Evolutionary conservation across 495 filamentous ascomycete species (phyloP).

Genomic region (Aspergillus saccharolyticus): DNA sequence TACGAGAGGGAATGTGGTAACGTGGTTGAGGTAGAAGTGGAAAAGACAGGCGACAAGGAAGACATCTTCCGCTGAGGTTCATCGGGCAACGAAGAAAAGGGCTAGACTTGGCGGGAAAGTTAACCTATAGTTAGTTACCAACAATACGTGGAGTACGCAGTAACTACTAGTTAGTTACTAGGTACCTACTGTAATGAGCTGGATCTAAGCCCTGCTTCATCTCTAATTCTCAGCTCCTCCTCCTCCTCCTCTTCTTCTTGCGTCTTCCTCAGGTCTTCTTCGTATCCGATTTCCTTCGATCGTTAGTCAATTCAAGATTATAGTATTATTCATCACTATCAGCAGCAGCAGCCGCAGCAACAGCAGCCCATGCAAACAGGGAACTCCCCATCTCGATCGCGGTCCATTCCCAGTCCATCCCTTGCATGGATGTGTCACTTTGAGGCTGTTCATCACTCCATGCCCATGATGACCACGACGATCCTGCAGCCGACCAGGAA

Average conservation of each 20-base stretch:
- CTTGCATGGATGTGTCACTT: slow-evolving; percentile 20
- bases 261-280: neutral
- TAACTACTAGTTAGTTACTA: too few species aligned
- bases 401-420: slow-evolving; percentile 4
- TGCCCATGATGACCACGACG: slow-evolving; percentile 14
- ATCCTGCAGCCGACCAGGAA: slow-evolving; percentile 14
- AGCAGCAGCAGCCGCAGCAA: too few species aligned
- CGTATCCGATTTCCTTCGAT: neutral
- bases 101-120: neutral
- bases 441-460: slow-evolving; percentile 18
- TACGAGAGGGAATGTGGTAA: neutral
- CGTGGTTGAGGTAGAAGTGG: neutral
- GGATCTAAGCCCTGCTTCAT: too few species aligned
- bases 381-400: neutral
- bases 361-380: neutral
- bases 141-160: neutral
- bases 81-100: neutral
- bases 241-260: too few species aligned
- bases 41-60: neutral
- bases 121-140: neutral
- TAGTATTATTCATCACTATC: too few species aligned
- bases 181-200: too few species aligned
- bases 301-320: neutral
- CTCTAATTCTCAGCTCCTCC: too few species aligned
- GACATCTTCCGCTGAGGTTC: neutral